These are phyloP conservation scores for Aspergillus pseudonomiae DNA, from an alignment of 2,329 filamentous ascomycete species.

Conservation along the genomic window DNA sequence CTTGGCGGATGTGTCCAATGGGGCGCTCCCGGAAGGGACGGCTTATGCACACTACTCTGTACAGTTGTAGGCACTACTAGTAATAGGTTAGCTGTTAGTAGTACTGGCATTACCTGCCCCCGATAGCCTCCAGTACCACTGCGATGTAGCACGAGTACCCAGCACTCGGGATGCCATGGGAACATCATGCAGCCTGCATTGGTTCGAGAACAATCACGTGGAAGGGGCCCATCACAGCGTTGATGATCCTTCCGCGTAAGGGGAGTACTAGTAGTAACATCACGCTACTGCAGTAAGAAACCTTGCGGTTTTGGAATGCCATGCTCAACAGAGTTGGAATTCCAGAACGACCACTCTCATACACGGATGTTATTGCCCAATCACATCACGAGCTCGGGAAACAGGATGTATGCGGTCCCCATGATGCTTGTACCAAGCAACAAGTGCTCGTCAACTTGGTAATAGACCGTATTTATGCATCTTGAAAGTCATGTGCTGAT, in stretches of 20 bases:
- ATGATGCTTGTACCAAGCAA: background rate
- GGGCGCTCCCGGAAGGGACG: background rate
- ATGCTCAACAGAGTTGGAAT: background rate
- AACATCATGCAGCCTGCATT: background rate
- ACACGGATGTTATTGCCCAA: background rate
- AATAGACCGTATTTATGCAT: background rate
- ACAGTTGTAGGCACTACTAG: background rate
- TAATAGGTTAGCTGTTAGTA: background rate
- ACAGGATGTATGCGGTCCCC: background rate
- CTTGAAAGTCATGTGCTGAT: background rate
- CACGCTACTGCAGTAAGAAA: background rate
- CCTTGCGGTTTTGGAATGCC: background rate
- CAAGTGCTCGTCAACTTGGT: background rate
- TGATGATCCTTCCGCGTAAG: background rate
- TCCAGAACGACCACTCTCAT: background rate
- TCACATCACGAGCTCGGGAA: background rate
- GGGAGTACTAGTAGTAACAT: background rate
- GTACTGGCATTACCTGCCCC: background rate
- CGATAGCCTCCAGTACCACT: background rate
- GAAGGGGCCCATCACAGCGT: background rate
- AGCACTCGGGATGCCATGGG: background rate
- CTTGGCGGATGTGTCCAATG: background rate
- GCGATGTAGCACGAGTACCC: background rate
- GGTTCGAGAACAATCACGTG: conserved; percentile 1
- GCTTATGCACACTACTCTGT: background rate